A percentile compares a stretch with the other conserved stretches of the same genome.
Evolutionary conservation across 495 filamentous ascomycete species (phyloP).

Genomic region (Xylaria longipes): DNA sequence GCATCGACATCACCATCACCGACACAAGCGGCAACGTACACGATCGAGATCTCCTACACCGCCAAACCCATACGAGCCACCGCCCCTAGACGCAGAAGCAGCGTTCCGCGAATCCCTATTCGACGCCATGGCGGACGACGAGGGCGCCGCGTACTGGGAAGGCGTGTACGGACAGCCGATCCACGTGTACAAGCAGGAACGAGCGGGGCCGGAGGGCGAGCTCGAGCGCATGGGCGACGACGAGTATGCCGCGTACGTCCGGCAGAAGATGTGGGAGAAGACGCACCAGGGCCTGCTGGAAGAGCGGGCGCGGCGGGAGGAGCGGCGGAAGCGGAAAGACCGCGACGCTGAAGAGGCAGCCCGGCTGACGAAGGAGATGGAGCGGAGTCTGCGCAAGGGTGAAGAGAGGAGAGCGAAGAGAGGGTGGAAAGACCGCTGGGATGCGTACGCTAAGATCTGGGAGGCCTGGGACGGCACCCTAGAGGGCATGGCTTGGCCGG

Average conservation of each 20-base stretch:
- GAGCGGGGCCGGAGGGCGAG: constrained; percentile 54
- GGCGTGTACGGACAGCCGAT: constrained; percentile 94
- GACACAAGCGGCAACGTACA: constrained; percentile 40
- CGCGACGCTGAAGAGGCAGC: constrained; percentile 53
- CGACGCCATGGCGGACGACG: constrained; percentile 98
- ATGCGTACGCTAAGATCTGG: constrained; percentile 68
- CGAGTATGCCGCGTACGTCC: constrained; percentile 85
- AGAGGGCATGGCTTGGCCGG: constrained; percentile 77
- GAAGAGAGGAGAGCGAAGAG: constrained; percentile 48
- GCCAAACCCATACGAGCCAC: constrained; percentile 57
- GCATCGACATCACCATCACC: constrained; percentile 43
- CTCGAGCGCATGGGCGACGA: constrained; percentile 90
- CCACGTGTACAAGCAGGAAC: constrained; percentile 44
- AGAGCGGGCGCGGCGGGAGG: constrained; percentile 54
- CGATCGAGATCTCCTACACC: constrained; percentile 40
- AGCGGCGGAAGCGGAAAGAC: constrained; percentile 48
- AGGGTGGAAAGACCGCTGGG: constrained; percentile 60
- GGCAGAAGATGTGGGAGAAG: constrained; percentile 91
- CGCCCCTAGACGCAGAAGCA: constrained; percentile 63
- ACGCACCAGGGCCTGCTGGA: constrained; percentile 71
- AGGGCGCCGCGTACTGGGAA: constrained; percentile 95
- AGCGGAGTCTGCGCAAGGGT: constrained; percentile 56
- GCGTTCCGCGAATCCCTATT: constrained; percentile 97
- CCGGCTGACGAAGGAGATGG: constrained; percentile 56
- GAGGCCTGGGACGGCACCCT: constrained; percentile 53